These are phyloP conservation scores for Cryptococcus sp. DNA, from an alignment of 1,284 basidiomycete species.

Conservation along the genomic window DNA sequence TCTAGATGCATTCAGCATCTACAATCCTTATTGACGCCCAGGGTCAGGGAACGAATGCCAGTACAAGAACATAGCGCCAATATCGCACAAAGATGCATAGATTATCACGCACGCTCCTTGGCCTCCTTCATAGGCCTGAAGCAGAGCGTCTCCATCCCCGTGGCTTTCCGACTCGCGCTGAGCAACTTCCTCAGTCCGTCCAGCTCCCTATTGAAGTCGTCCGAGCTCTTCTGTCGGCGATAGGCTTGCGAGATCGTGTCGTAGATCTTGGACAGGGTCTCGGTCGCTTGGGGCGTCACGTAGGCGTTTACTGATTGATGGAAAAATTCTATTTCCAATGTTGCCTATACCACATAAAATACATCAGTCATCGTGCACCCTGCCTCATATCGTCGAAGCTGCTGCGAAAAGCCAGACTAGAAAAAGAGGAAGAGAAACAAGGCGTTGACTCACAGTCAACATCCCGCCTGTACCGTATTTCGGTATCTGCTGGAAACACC, in stretches of 20 bases:
- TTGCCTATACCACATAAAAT: slow-evolving; percentile 64
- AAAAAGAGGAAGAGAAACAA: slow-evolving; percentile 8
- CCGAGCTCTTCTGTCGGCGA: slow-evolving; percentile 61
- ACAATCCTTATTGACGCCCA: too few species aligned
- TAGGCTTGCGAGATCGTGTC: slow-evolving; percentile 92
- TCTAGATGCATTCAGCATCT: too few species aligned
- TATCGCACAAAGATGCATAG: too few species aligned
- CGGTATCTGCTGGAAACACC: slow-evolving; percentile 80
- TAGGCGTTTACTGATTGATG: slow-evolving; percentile 91
- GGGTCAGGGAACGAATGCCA: too few species aligned
- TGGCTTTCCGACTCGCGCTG: slow-evolving; percentile 80
- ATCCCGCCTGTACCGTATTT: slow-evolving; percentile 97
- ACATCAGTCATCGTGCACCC: too few species aligned
- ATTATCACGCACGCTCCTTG: too few species aligned
- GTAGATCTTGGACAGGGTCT: slow-evolving; percentile 85
- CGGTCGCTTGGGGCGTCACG: slow-evolving; percentile 76
- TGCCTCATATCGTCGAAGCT: too few species aligned
- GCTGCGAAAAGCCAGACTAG: background rate
- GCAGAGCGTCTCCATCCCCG: slow-evolving; percentile 93
- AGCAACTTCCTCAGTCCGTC: slow-evolving; percentile 89
- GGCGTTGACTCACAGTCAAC: slow-evolving; percentile 70
- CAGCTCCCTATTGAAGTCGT: slow-evolving; percentile 80
- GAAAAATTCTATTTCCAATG: slow-evolving; percentile 97
- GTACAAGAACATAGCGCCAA: too few species aligned
- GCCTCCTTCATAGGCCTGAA: slow-evolving; percentile 28